Evolutionary conservation across 1,139 yeast genomes (phyloP).

Genomic region (Sugiyamaella paludigena): DNA sequence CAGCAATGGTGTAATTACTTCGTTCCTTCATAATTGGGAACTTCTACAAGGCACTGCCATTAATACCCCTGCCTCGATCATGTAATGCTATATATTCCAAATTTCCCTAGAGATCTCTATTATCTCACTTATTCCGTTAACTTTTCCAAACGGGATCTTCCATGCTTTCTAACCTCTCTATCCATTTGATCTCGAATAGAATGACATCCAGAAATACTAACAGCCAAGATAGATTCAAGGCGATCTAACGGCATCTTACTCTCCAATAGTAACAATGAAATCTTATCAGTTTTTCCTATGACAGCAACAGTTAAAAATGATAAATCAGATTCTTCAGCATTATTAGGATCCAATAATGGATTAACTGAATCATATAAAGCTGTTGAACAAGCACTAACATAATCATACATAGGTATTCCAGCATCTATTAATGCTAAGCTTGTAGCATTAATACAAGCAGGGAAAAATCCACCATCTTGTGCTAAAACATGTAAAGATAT

Average conservation of each 20-base stretch:
- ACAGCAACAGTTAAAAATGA: constrained; percentile 80
- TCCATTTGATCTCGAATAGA: constrained; percentile 84
- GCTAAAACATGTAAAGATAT: constrained; percentile 74
- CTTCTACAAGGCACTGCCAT: no score
- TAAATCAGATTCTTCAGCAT: constrained; percentile 79
- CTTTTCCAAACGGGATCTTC: constrained; percentile 47
- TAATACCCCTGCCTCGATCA: no score
- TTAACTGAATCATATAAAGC: constrained; percentile 67
- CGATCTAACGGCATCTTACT: constrained; percentile 82
- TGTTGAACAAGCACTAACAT: constrained; percentile 74
- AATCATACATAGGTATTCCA: constrained; percentile 92
- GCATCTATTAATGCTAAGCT: constrained; percentile 92
- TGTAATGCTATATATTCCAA: no score
- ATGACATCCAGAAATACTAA: constrained; percentile 89
- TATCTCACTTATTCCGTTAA: constrained; percentile 15
- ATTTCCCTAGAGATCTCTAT: no score
- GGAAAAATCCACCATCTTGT: constrained; percentile 86
- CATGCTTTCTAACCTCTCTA: constrained; percentile 70
- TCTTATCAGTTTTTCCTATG: constrained; percentile 76
- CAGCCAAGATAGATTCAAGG: constrained; percentile 71
- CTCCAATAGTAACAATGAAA: constrained; percentile 66
- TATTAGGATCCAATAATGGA: constrained; percentile 78
- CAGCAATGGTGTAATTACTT: no score
- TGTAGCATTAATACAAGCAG: constrained; percentile 81
- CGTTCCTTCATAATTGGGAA: no score